phyloP scores from a whole-genome alignment of 495 filamentous ascomycete species.

The Tuber umbilicatum region DNA sequence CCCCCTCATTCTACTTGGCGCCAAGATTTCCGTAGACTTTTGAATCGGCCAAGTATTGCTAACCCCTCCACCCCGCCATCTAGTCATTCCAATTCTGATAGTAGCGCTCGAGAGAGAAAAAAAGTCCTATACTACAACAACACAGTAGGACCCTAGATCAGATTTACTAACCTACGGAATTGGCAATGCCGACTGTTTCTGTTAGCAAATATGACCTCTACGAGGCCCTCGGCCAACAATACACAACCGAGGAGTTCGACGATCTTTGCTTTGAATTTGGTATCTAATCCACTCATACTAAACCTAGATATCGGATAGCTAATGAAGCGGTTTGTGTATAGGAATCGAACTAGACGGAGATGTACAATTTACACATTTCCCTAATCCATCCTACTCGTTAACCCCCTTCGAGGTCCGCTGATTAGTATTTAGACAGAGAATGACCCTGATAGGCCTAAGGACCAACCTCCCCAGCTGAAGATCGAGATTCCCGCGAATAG shows the following conservation, averaged over 20 bases:
- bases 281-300: conserved; percentile 43
- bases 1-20: too few species aligned
- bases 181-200: conserved; percentile 78
- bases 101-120: not conserved
- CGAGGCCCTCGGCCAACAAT: conserved; percentile 84
- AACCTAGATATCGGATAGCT: conserved; percentile 18
- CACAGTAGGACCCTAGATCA: not conserved
- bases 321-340: conserved; percentile 37
- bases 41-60: not conserved
- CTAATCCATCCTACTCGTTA: not conserved
- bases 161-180: not conserved
- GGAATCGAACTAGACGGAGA: conserved; percentile 96
- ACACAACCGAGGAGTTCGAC: conserved; percentile 90
- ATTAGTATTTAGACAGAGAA: conserved; percentile 33
- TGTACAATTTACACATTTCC: conserved; percentile 45
- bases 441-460: conserved; percentile 45
- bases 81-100: conserved; percentile 15
- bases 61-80: conserved; percentile 38
- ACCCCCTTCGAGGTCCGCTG: not conserved
- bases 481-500: conserved; percentile 98
- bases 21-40: too few species aligned
- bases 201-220: conserved; percentile 94
- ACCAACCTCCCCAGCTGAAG: conserved; percentile 87
- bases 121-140: not conserved
- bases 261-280: conserved; percentile 98